These are phyloP conservation scores for Barnettozyma populi DNA, from an alignment of 805 yeast species.

Conservation along the genomic window DNA sequence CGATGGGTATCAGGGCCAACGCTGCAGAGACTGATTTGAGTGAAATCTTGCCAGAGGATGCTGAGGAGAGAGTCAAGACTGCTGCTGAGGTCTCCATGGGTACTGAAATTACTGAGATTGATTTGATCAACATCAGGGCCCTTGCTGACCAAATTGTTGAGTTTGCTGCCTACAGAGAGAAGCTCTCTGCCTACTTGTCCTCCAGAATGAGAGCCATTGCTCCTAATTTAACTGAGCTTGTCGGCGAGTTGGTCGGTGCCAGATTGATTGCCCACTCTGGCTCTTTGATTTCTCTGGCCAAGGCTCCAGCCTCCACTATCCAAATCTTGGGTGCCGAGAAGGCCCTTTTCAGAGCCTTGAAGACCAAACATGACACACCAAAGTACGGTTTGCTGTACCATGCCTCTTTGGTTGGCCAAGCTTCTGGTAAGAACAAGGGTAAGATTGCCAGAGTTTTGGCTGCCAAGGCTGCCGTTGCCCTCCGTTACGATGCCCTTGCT, in stretches of 20 bases:
- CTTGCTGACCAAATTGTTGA: conserved; percentile 96
- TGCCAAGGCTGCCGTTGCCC: conserved; percentile 95
- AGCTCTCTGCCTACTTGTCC: conserved; percentile 82
- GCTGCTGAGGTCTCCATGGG: conserved; percentile 99
- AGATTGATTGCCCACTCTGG: conserved; percentile 97
- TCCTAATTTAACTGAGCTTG: conserved; percentile 91
- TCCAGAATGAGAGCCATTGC: conserved; percentile 99
- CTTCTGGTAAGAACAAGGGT: conserved; percentile 97
- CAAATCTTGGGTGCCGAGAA: conserved; percentile 99
- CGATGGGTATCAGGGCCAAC: conserved; percentile 91
- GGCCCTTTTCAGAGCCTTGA: conserved; percentile 96
- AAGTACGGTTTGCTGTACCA: conserved; percentile 96
- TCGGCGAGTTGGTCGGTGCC: conserved; percentile 98
- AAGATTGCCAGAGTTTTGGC: conserved; percentile 98
- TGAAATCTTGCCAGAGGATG: conserved; percentile 86
- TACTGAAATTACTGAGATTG: conserved; percentile 92
- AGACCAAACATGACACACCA: conserved; percentile 98
- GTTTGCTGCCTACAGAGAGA: conserved; percentile 94
- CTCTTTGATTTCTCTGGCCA: conserved; percentile 87
- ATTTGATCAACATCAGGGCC: conserved; percentile 79
- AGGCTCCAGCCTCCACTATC: conserved; percentile 97
- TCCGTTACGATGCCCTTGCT: conserved; percentile 93
- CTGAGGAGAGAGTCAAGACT: conserved; percentile 84
- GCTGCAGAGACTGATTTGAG: conserved; percentile 88
- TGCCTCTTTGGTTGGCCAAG: conserved; percentile 96